phyloP scores from a whole-genome alignment of 306 rosid genomes.

The Begonia masoniana region DNA sequence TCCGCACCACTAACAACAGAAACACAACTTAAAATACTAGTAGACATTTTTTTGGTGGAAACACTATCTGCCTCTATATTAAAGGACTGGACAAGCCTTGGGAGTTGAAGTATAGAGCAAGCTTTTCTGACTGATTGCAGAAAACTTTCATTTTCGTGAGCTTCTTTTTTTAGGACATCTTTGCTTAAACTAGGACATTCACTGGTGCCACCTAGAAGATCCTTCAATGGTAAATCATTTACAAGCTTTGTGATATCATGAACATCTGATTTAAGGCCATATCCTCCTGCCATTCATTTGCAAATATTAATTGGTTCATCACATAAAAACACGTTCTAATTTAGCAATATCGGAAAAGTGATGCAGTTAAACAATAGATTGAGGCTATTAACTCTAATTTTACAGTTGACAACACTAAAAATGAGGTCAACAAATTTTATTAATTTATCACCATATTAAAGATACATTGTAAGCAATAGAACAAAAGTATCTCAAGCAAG shows the following conservation, averaged over 20 bases:
- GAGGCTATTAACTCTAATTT: too few relatives aligned
- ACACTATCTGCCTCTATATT: conserved; percentile 41
- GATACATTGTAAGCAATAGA: too few relatives aligned
- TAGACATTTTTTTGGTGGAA: conserved; percentile 42
- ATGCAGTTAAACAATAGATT: too few relatives aligned
- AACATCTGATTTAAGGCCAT: conserved; percentile 79
- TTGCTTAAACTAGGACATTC: conserved; percentile 33
- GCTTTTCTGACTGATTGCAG: conserved; percentile 61
- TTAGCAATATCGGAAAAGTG: too few relatives aligned
- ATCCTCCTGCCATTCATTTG: conserved; percentile 38
- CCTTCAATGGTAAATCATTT: conserved; percentile 59
- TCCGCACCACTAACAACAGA: conserved; percentile 20
- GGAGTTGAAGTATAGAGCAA: conserved; percentile 50
- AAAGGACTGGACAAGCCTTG: conserved; percentile 39
- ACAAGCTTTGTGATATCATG: conserved; percentile 55
- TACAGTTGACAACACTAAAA: too few relatives aligned
- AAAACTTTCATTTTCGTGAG: conserved; percentile 33
- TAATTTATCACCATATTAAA: too few relatives aligned
- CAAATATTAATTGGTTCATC: too few relatives aligned
- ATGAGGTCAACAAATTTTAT: too few relatives aligned
- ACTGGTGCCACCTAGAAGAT: conserved; percentile 58
- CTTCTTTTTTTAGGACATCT: conserved; percentile 59
- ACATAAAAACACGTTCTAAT: too few relatives aligned
- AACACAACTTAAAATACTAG: conserved; percentile 25
- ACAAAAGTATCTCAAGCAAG: too few relatives aligned